Base-by-base conservation (phyloP, 2,329 filamentous ascomycete species). In the Bipolaris gigantea region DNA sequence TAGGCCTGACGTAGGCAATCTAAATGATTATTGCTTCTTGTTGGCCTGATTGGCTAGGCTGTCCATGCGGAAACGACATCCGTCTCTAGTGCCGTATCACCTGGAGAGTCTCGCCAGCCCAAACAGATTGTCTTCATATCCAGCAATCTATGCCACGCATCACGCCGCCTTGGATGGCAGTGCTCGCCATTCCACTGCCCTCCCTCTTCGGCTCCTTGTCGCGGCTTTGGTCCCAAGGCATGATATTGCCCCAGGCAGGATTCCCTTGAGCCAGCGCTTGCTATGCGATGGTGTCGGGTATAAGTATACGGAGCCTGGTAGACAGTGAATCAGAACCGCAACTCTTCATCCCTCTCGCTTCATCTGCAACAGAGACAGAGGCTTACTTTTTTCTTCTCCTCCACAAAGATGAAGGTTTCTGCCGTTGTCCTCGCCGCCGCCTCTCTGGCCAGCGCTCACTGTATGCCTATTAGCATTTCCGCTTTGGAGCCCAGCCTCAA, bases 1-100 rank as follows among this genome's bases (percentile, higher is more conserved):
- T 40, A 35, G 35, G 47, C 32, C 25, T 55, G 52, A 55, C 52
- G 52, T 55, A 45, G 35, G 30, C 18, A 55, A 55, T 55, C 18
- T 55, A 35, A 16, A 15, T n/a, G 13, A 39, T 30, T 25, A 5
- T 35, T 19, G 41, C 41, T 25, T 18, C 10, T 15, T 10, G 4
- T 15, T 15, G 5, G 3, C 16, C 16, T 34, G 30, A 55, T 55
- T 55, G 52, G 52, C 23, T 25, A 16, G 19, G 19, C 15, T 15
- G 11, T 51, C 33, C 16, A 45, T 4, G 23, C 41, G 52, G 41
- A 35, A 51, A 10, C 36, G 15, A 21, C 48, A 55, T 55, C 52
- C 52, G 41, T 30, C 18, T 9, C 52, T 55, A 50, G 47, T 30
- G 41, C 36, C 25, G 40, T 40, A 18, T 30, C 15, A 36, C 36